Evolutionary conservation across 176 grass and related monocot genomes (phyloP), one percentile per base, ranked within the genome.

Genomic region (Saccharum spontaneum): DNA sequence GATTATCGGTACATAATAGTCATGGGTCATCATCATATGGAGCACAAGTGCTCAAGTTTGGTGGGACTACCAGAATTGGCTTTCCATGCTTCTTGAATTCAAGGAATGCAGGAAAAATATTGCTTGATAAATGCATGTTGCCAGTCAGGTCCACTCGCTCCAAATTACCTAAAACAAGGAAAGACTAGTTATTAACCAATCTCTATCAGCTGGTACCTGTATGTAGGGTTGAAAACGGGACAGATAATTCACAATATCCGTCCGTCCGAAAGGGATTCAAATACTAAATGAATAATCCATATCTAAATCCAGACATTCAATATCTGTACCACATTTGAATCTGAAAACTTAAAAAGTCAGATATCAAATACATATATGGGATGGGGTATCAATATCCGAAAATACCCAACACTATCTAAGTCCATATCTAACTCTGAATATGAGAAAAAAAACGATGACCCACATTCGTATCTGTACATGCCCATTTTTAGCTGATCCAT

Each of bases 1-100:
- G 20, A 26, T 33, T 64, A 38, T 33, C 41, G 17, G 7, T 69
- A 74, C 14, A 34, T 34, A 76, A 11, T 4, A 43, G 16, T 79
- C 80, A 90, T 7, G 63, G 90, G 31, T 91, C 90, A 60, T 88
- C 90, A 28, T 91, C 86, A 2, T 91, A 88, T 22, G 86, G 86
- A 67, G 38, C 31, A n/a, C 20, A 77, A 31, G 57, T 12, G 38
- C 44, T 54, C 37, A 23, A 63, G 16, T 67, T 67, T 31, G 57
- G 67, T 10, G 86, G 73, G 48, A 91, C 46, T 57, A 82, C 59
- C 43, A 91, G 44, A 37, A 91, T 88, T 37, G 66, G 86, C 48
- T 88, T 85, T 33, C 90, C 90, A 3, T 73, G 82, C 66, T 78
- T 85, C 78, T 71, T 77, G 57, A 91, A 91, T 60, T 88, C 82